Conservation (phyloP, 2,329 filamentous ascomycete species). For the Penicillium brevicompactum region DNA sequence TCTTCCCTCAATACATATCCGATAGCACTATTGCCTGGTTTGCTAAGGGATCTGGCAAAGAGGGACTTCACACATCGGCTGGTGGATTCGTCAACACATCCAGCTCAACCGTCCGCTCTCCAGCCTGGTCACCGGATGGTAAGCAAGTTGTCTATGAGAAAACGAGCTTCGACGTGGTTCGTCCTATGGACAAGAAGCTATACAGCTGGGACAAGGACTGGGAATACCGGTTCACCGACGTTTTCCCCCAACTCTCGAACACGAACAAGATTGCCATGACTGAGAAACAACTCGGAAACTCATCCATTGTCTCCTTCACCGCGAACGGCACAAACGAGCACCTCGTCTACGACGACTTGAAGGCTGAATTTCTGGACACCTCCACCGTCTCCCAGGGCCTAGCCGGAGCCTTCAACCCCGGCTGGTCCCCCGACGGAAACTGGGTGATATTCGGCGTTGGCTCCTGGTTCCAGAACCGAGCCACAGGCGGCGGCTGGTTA, state of each 20-base stretch:
- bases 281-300: constrained; percentile 42
- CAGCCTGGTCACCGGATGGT: constrained; percentile 41
- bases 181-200: constrained; percentile 36
- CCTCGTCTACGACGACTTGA: constrained; percentile 31
- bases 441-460: constrained; percentile 39
- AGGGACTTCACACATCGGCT: constrained; percentile 33
- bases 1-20: constrained; percentile 35
- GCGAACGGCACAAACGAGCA: constrained; percentile 37
- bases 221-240: constrained; percentile 49
- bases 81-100: constrained; percentile 16
- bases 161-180: constrained; percentile 29
- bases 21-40: constrained; percentile 30
- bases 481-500: constrained; percentile 23
- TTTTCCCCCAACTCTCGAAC: constrained; percentile 39
- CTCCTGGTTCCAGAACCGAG: constrained; percentile 43
- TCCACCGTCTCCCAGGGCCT: constrained; percentile 28
- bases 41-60: constrained; percentile 24
- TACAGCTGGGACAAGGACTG: constrained; percentile 45
- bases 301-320: constrained; percentile 18
- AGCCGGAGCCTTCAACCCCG: constrained; percentile 44
- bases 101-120: constrained; percentile 23
- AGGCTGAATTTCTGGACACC: constrained; percentile 20
- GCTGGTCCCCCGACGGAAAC: constrained; percentile 17
- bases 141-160: constrained; percentile 28
- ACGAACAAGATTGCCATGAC: constrained; percentile 35